Base-by-base conservation (phyloP, 495 filamentous ascomycete species). In the Penicillium goetzii region DNA sequence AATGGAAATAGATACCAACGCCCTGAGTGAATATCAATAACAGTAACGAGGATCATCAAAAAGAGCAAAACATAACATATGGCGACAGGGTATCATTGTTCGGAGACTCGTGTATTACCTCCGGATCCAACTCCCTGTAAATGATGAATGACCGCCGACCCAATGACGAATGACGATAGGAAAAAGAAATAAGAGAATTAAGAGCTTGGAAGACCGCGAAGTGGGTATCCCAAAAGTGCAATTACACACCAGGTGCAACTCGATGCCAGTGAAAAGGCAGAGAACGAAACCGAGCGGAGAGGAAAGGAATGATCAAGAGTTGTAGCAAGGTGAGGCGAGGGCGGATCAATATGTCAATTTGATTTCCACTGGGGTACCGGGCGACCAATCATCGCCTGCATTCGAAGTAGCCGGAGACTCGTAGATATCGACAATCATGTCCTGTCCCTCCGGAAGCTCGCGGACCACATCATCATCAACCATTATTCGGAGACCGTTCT, bases 391-490 rank as follows among this genome's bases (percentile, higher is more conserved):
- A n/a, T 26, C 49, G 57, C 50, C 49, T 45, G 38, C 59, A 5
- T 70, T 59, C 8, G 32, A 15, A 25, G 60, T 50, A 15, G 30
- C 60, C 1, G 71, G 65, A n/a, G 70, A 41, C 54, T 86, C 81
- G 47, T 72, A 73, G 65, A 89, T 83, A 67, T 89, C 87, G 56
- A 84, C 85, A 33, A 84, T 82, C 88, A 99, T 93, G 68, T 97
- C 94, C 70, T 97, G 92, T 9, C 93, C 92, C 76, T 99, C 95
- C 0, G 88, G 83, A 17, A 98, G 81, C 72, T 93, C 89, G n/a
- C 84, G 84, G 21, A 99, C 87, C 32, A 95, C 88, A 52, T 97
- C 92, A 63, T 99, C 91, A 72, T 99, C 95, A 57, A 98, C 82
- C 72, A 93, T 87, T 50, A 99, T 88, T 65, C 90, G 85, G 5